These are phyloP conservation scores for Wickerhamomyces queroliae DNA, from an alignment of 805 yeast genomes.

Conservation along the genomic window DNA sequence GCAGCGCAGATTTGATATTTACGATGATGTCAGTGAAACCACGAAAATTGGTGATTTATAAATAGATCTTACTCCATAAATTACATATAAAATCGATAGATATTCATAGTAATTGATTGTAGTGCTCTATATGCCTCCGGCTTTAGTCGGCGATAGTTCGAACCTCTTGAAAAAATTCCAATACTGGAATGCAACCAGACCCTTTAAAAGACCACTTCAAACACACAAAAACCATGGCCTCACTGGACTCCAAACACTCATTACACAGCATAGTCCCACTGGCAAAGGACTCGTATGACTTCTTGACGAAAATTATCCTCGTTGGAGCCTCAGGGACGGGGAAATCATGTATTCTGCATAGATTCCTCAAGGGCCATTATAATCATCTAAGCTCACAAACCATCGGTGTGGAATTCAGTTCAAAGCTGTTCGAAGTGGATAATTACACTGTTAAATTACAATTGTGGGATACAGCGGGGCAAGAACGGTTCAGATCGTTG, in stretches of 20 bases:
- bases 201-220: not conserved
- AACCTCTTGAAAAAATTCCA: too few relatives aligned
- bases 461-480: conserved; percentile 34
- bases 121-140: too few relatives aligned
- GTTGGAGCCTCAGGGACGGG: conserved; percentile 40
- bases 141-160: too few relatives aligned
- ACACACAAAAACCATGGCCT: not conserved
- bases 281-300: conserved; percentile 23
- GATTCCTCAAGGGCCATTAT: conserved; percentile 24
- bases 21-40: conserved; percentile 30
- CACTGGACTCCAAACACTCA: not conserved
- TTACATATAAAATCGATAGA: too few relatives aligned
- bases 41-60: conserved; percentile 15
- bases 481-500: conserved; percentile 30
- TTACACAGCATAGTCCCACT: not conserved
- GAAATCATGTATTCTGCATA: conserved; percentile 35
- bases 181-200: not conserved
- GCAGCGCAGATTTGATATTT: conserved; percentile 64
- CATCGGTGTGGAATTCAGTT: conserved; percentile 35
- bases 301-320: conserved; percentile 33
- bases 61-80: too few relatives aligned
- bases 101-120: too few relatives aligned
- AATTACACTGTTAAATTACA: conserved; percentile 18
- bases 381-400: conserved; percentile 24
- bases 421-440: conserved; percentile 23